These are phyloP conservation scores for Saccharomycopsis fermentans DNA, from an alignment of 805 yeast species.

Conservation along the genomic window DNA sequence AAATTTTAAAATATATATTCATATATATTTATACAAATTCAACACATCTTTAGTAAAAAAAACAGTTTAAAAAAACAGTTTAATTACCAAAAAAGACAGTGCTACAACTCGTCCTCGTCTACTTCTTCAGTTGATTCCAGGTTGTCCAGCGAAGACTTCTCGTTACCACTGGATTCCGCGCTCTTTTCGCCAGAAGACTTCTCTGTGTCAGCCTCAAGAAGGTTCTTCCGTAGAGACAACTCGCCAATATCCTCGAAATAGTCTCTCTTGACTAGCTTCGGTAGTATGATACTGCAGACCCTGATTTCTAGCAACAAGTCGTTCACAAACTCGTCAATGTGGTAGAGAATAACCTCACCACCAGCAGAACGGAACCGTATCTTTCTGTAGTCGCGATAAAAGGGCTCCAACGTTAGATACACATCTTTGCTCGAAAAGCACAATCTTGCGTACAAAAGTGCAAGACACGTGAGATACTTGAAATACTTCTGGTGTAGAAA, in stretches of 20 bases:
- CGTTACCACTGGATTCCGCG: conserved; percentile 5
- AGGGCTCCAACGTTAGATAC: conserved; percentile 42
- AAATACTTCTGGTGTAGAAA: conserved; percentile 55
- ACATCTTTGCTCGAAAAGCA: conserved; percentile 36
- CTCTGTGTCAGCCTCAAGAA: conserved; percentile 26
- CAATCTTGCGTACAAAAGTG: conserved; percentile 49
- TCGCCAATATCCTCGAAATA: conserved; percentile 15
- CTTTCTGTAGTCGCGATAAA: conserved; percentile 58
- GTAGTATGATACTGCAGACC: conserved; percentile 66
- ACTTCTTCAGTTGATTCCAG: background rate
- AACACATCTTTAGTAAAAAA: background rate
- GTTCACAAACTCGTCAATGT: conserved; percentile 73
- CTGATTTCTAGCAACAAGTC: conserved; percentile 43
- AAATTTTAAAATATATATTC: too few species aligned
- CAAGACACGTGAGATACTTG: conserved; percentile 65
- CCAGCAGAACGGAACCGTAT: conserved; percentile 33
- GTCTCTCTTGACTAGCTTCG: conserved; percentile 35
- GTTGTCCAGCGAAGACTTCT: background rate
- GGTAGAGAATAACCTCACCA: conserved; percentile 32
- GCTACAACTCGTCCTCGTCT: background rate
- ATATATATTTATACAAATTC: too few species aligned
- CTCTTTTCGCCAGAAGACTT: conserved; percentile 22
- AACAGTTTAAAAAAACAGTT: background rate
- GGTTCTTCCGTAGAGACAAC: conserved; percentile 20
- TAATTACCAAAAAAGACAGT: background rate